phyloP scores from a whole-genome alignment of 2,329 filamentous ascomycete species.

The Xenoacremonium recifei region DNA sequence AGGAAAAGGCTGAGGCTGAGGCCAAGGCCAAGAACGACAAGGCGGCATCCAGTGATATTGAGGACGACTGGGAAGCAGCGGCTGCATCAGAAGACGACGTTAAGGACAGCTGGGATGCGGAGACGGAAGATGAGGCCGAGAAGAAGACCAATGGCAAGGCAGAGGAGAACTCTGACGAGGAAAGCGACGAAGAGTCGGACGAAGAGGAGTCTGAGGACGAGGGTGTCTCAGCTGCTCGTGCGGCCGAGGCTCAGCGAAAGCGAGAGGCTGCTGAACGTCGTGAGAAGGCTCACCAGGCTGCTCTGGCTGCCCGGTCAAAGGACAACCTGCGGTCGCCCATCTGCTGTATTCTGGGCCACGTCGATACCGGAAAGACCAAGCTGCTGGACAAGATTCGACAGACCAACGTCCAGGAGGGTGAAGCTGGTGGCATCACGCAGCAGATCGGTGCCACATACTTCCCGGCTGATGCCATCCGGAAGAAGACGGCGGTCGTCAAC shows the following conservation, averaged over 20 bases:
- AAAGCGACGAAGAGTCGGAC: slow-evolving; percentile 29
- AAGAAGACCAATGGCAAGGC: slow-evolving; percentile 43
- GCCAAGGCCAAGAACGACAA: slow-evolving; percentile 54
- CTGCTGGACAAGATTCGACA: slow-evolving; percentile 96
- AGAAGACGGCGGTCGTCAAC: slow-evolving; percentile 94
- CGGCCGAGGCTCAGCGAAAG: slow-evolving; percentile 75
- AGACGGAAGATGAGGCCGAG: slow-evolving; percentile 69
- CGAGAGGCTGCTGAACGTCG: slow-evolving; percentile 85
- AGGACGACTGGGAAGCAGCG: slow-evolving; percentile 87
- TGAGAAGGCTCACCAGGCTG: slow-evolving; percentile 87
- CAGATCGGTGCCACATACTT: slow-evolving; percentile 99
- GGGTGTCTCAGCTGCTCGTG: slow-evolving; percentile 68
- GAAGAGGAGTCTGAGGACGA: slow-evolving; percentile 69
- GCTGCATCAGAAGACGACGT: slow-evolving; percentile 75
- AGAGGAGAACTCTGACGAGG: slow-evolving; percentile 27
- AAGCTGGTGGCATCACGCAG: slow-evolving; percentile 98
- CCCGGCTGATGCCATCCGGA: slow-evolving; percentile 86
- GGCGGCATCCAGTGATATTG: slow-evolving; percentile 59
- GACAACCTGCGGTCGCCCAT: slow-evolving; percentile 96
- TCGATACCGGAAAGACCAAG: slow-evolving; percentile 99
- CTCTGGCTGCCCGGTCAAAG: slow-evolving; percentile 84
- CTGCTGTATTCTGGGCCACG: slow-evolving; percentile 99
- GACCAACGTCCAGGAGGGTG: slow-evolving; percentile 97
- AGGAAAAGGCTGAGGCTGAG: slow-evolving; percentile 56
- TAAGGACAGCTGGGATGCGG: slow-evolving; percentile 95